phyloP scores from a whole-genome alignment of 1,284 basidiomycete species.

The Cutaneotrichosporon sp. region DNA sequence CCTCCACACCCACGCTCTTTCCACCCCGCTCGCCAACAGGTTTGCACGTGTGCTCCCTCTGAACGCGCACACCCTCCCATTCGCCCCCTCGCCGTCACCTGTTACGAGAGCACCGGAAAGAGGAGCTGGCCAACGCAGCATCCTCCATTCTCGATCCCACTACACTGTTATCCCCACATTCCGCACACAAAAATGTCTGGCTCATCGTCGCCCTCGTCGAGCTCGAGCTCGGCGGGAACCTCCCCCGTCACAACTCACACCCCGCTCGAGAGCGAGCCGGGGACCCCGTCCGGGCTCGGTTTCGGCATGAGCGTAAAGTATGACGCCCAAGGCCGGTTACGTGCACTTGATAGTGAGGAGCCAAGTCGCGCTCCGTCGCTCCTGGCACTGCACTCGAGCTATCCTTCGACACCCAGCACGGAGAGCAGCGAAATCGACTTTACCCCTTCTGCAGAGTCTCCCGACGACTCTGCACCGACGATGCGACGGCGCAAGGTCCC shows the following conservation, averaged over 20 bases:
- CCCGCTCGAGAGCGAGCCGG: not conserved
- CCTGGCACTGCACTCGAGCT: constrained; percentile 1
- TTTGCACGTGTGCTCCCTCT: too few relatives aligned
- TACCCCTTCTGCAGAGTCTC: not conserved
- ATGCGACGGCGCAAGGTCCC: not conserved
- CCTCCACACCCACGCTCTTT: too few relatives aligned
- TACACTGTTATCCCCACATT: too few relatives aligned
- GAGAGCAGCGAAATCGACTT: not conserved
- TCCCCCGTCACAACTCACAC: not conserved
- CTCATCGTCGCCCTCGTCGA: not conserved
- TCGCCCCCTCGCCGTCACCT: too few relatives aligned
- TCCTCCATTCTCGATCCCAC: too few relatives aligned
- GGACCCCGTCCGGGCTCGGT: not conserved
- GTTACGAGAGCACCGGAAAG: too few relatives aligned
- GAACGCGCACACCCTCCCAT: too few relatives aligned
- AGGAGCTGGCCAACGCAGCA: too few relatives aligned
- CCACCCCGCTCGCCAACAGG: too few relatives aligned
- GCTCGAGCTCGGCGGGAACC: not conserved
- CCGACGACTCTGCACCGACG: not conserved
- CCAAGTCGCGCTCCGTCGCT: constrained; percentile 3
- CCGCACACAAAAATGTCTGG: too few relatives aligned
- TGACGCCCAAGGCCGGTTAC: not conserved
- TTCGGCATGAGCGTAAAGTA: not conserved
- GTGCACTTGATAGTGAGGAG: not conserved
- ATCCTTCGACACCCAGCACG: not conserved